Percentiles rank a stretch among this genome's conserved stretches.
These are phyloP conservation scores for Alternaria sp. DNA, from an alignment of 2,329 filamentous ascomycete genomes.

Conservation along the genomic window DNA sequence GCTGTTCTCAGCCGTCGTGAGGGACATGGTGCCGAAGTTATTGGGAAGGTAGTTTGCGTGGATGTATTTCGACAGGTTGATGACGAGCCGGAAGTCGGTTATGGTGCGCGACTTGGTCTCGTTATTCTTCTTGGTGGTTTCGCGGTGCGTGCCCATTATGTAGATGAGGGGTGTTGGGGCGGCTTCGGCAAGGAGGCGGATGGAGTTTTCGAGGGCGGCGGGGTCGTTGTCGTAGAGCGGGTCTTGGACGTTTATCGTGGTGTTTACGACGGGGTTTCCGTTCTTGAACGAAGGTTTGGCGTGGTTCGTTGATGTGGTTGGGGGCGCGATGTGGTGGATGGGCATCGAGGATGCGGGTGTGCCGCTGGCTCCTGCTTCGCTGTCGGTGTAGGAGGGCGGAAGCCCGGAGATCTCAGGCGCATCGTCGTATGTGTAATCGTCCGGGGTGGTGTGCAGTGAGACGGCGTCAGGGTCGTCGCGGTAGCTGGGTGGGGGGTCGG, in stretches of 20 bases:
- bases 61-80: conserved; percentile 43
- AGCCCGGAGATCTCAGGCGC: conserved; percentile 39
- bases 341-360: conserved; percentile 14
- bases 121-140: conserved; percentile 43
- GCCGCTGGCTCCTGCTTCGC: conserved; percentile 26
- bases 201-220: conserved; percentile 33
- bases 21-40: conserved; percentile 29
- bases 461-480: conserved; percentile 48
- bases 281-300: conserved; percentile 26
- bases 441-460: conserved; percentile 48
- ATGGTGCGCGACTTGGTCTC: conserved; percentile 45
- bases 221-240: conserved; percentile 43
- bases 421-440: conserved; percentile 47
- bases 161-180: conserved; percentile 45
- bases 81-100: conserved; percentile 47
- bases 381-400: conserved; percentile 47
- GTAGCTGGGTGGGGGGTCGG: conserved; percentile 28
- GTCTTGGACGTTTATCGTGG: conserved; percentile 38
- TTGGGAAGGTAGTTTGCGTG: conserved; percentile 20
- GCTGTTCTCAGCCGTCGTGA: conserved; percentile 60
- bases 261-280: conserved; percentile 36
- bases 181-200: conserved; percentile 32
- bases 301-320: conserved; percentile 37
- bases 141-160: conserved; percentile 47
- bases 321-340: conserved; percentile 36